Percentiles rank a stretch among this genome's conserved stretches.
Conservation (phyloP, 768 basidiomycete genomes). For the Lactarius quietus region DNA sequence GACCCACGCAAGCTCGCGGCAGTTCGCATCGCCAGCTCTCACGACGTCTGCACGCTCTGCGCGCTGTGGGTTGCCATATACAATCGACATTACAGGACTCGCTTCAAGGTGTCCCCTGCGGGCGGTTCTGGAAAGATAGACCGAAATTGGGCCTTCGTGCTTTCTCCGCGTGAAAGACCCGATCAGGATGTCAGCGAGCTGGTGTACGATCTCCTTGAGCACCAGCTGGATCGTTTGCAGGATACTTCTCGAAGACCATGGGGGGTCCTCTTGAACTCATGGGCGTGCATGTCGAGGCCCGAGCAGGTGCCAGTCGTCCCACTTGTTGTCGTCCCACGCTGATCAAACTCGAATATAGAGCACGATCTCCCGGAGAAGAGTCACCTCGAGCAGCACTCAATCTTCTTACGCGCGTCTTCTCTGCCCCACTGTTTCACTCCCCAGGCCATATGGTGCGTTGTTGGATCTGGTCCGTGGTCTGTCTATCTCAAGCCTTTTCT, state of each 20-base stretch:
- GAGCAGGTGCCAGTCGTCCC: slow-evolving; percentile 2
- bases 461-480: neutral
- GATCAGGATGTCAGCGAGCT: slow-evolving; percentile 22
- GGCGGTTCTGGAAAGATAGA: slow-evolving; percentile 21
- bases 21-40: slow-evolving; percentile 21
- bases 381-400: neutral
- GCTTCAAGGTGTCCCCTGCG: slow-evolving; percentile 20
- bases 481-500: neutral
- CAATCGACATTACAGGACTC: slow-evolving; percentile 21
- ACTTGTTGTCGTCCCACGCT: neutral
- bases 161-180: slow-evolving; percentile 20
- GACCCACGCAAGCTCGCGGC: slow-evolving; percentile 20
- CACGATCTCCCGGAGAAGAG: neutral
- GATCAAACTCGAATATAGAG: slow-evolving; percentile 6
- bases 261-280: neutral
- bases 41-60: slow-evolving; percentile 22
- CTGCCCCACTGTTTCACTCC: neutral
- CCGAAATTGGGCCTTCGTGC: slow-evolving; percentile 18
- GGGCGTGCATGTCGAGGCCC: slow-evolving; percentile 4
- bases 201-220: slow-evolving; percentile 18
- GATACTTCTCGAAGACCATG: neutral
- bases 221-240: slow-evolving; percentile 12
- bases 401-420: neutral
- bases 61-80: slow-evolving; percentile 21
- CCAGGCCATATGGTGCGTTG: neutral